A percentile compares a stretch with the other conserved stretches of the same genome.
These are phyloP conservation scores for Thalassiosira sp. DNA, from an alignment of 352 stramenopile species.

Conservation along the genomic window DNA sequence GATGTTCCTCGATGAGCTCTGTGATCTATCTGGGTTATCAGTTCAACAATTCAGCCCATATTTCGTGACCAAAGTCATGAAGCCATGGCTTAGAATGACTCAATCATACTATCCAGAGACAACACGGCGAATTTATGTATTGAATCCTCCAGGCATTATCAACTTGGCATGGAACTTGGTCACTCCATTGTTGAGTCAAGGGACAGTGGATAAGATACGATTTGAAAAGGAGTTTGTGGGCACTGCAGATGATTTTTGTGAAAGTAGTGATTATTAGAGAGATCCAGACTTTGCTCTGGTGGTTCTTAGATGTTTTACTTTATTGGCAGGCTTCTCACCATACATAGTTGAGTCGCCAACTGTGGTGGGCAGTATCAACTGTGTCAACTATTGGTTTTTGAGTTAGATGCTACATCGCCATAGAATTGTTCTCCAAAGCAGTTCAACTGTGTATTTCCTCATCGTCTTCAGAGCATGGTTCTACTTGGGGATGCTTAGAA, in stretches of 20 bases:
- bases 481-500: no score
- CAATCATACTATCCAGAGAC: conserved; percentile 53
- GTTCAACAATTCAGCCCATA: conserved; percentile 34
- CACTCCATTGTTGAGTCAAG: conserved; percentile 36
- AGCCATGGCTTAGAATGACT: conserved; percentile 46
- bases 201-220: conserved; percentile 37
- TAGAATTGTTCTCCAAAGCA: no score
- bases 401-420: no score
- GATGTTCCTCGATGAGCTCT: conserved; percentile 41
- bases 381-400: no score
- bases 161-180: conserved; percentile 40
- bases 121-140: conserved; percentile 27
- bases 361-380: no score
- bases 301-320: no score
- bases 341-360: no score
- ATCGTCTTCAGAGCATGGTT: no score
- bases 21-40: conserved; percentile 29
- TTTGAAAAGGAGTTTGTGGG: conserved; percentile 25
- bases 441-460: no score
- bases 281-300: no score
- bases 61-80: conserved; percentile 43
- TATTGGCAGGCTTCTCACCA: no score
- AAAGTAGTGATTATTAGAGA: no score
- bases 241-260: conserved; percentile 18
- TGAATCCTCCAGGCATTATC: conserved; percentile 36